Conservation (phyloP, 176 grass and related monocot genomes). For the Pharus latifolius region DNA sequence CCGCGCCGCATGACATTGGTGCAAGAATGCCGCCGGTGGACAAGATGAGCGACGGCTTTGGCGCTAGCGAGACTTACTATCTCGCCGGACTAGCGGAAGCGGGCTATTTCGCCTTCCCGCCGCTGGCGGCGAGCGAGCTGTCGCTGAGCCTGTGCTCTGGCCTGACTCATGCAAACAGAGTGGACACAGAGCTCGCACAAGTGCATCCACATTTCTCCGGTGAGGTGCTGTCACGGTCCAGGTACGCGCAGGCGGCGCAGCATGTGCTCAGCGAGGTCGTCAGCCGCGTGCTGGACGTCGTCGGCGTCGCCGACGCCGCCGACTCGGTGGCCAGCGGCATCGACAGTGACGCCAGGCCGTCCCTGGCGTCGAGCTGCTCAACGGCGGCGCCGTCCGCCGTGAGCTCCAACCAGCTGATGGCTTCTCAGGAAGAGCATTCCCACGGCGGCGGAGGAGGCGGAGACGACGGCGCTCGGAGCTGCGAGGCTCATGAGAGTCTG, state of each 20-base stretch:
- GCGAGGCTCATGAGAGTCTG: background rate
- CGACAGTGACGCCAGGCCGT: conserved; percentile 7
- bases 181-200: background rate
- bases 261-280: conserved; percentile 50
- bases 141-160: conserved; percentile 54
- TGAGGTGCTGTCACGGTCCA: conserved; percentile 41
- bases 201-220: conserved; percentile 8
- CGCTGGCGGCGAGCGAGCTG: conserved; percentile 41
- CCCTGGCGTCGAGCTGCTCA: conserved; percentile 19
- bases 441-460: background rate
- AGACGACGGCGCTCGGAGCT: background rate
- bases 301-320: conserved; percentile 8
- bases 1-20: conserved; percentile 9
- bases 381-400: background rate
- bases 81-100: background rate
- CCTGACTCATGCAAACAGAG: conserved; percentile 13
- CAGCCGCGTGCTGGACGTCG: conserved; percentile 24
- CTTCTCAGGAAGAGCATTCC: background rate
- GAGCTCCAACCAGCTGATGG: conserved; percentile 17
- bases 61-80: conserved; percentile 8
- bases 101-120: background rate
- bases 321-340: background rate
- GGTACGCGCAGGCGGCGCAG: conserved; percentile 48
- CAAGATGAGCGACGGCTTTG: conserved; percentile 12
- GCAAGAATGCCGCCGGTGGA: background rate